These are phyloP conservation scores for Candida piceae DNA, from an alignment of 805 yeast species.

Conservation along the genomic window DNA sequence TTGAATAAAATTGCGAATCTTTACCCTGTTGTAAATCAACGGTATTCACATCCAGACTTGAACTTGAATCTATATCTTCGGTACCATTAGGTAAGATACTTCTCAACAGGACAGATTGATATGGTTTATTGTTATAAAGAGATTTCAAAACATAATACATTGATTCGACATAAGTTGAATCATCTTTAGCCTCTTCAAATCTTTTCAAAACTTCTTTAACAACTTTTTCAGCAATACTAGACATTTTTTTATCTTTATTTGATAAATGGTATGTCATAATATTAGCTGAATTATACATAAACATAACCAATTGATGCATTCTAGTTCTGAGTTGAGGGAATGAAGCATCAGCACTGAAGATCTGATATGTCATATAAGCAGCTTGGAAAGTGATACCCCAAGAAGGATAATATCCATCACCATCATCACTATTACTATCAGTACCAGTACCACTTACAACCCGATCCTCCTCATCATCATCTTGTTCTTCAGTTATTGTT, in stretches of 20 bases:
- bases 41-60: too few species aligned
- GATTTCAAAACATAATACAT: constrained; percentile 7
- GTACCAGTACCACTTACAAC: too few species aligned
- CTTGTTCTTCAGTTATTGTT: too few species aligned
- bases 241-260: constrained; percentile 28
- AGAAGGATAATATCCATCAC: constrained; percentile 53
- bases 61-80: background rate
- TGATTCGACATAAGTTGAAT: constrained; percentile 7
- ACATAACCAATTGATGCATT: constrained; percentile 32
- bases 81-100: background rate
- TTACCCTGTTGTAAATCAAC: too few species aligned
- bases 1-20: too few species aligned
- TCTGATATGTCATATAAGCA: constrained; percentile 66
- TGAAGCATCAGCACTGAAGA: constrained; percentile 41
- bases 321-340: constrained; percentile 39
- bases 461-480: too few species aligned
- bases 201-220: constrained; percentile 19
- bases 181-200: constrained; percentile 5
- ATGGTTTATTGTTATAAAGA: constrained; percentile 11
- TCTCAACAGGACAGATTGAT: constrained; percentile 10
- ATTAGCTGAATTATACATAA: constrained; percentile 40
- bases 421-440: constrained; percentile 16
- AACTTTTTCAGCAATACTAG: constrained; percentile 33
- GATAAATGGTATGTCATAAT: constrained; percentile 60
- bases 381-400: constrained; percentile 82